Percentiles rank a stretch among this genome's conserved stretches.
Evolutionary conservation across 208 protist species (phyloP).

Genomic region (Trypanosomatidae sp.): DNA sequence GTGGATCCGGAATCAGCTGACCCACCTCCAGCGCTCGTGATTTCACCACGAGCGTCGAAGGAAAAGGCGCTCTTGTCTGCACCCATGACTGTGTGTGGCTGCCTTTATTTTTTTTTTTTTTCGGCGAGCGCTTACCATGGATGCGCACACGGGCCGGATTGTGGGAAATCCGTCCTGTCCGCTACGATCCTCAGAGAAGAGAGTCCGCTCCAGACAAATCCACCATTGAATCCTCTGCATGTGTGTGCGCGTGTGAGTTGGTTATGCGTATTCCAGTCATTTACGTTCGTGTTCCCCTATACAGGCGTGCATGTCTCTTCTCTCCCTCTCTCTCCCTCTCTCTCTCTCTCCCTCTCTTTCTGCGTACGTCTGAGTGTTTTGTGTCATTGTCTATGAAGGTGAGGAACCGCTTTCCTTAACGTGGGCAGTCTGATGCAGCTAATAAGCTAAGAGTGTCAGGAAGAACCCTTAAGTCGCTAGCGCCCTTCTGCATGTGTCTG

Average conservation of each 20-base stretch:
- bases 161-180: neutral
- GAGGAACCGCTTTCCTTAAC: neutral
- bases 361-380: neutral
- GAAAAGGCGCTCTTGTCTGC: neutral
- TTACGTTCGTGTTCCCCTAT: neutral
- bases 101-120: neutral
- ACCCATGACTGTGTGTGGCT: neutral
- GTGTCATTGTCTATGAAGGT: neutral
- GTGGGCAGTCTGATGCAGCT: neutral
- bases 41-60: too few species aligned
- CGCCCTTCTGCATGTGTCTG: neutral
- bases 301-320: neutral
- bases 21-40: constrained; percentile 33
- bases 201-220: neutral
- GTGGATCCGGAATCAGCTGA: constrained; percentile 69
- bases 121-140: neutral
- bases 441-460: constrained; percentile 8
- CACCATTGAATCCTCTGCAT: neutral
- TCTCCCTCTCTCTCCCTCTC: neutral
- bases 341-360: neutral
- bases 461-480: neutral
- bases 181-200: neutral
- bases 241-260: neutral
- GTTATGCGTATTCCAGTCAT: neutral
- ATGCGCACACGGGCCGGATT: neutral